A percentile compares a stretch with the other conserved stretches of the same genome.
Evolutionary conservation across 805 yeast genomes (phyloP).

Genomic region (Naumovozyma castellii): DNA sequence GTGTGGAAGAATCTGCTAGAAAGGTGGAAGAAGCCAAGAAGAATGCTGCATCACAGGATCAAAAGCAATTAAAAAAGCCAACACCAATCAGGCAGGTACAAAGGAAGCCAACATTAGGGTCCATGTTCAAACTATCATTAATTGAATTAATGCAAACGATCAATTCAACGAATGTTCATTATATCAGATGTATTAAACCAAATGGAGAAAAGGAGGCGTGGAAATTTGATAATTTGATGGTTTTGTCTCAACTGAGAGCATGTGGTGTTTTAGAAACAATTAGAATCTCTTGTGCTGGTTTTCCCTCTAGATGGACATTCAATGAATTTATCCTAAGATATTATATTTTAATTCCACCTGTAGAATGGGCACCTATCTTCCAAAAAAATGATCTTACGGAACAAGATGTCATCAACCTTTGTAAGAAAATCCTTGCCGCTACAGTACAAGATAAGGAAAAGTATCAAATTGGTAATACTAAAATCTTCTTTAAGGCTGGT

Average conservation of each 20-base stretch:
- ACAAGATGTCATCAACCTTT: slow-evolving; percentile 52
- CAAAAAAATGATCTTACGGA: slow-evolving; percentile 39
- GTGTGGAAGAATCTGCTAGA: slow-evolving; percentile 49
- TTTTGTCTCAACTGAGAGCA: slow-evolving; percentile 86
- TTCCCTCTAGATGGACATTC: slow-evolving; percentile 93
- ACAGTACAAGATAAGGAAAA: slow-evolving; percentile 58
- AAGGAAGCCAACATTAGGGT: slow-evolving; percentile 88
- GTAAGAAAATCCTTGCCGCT: slow-evolving; percentile 54
- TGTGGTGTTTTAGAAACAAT: slow-evolving; percentile 98
- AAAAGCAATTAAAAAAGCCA: slow-evolving; percentile 31
- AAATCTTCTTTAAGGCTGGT: slow-evolving; percentile 93
- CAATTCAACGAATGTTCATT: slow-evolving; percentile 90
- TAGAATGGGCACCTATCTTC: slow-evolving; percentile 54
- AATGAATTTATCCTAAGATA: slow-evolving; percentile 87
- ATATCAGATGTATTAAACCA: slow-evolving; percentile 95
- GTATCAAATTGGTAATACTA: slow-evolving; percentile 86
- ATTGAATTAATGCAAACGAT: slow-evolving; percentile 90
- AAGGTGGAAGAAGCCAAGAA: slow-evolving; percentile 33
- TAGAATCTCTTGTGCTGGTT: slow-evolving; percentile 93
- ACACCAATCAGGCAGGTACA: slow-evolving; percentile 37
- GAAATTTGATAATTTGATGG: slow-evolving; percentile 94
- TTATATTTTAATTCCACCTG: slow-evolving; percentile 69
- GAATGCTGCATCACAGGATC: slow-evolving; percentile 15
- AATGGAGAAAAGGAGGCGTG: slow-evolving; percentile 90
- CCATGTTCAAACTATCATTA: slow-evolving; percentile 84